These are phyloP conservation scores for Kandelia obovata DNA, from an alignment of 345 rosid species.

Conservation along the genomic window DNA sequence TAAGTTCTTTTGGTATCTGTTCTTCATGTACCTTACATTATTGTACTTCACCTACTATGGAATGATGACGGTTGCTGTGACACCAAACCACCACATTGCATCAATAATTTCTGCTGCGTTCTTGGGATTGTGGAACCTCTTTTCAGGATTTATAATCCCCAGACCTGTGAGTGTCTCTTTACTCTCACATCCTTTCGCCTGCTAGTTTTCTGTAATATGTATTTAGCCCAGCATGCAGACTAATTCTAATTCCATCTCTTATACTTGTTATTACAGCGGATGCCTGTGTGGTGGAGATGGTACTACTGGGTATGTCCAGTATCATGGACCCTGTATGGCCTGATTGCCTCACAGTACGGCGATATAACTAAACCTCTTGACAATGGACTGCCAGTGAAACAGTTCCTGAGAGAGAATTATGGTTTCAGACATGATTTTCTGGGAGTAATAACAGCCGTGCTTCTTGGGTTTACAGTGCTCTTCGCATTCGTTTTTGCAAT, in stretches of 20 bases:
- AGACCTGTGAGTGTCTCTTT: conserved; percentile 39
- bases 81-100: conserved; percentile 60
- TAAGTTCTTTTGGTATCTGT: conserved; percentile 62
- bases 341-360: conserved; percentile 16
- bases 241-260: neutral
- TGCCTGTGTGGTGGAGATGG: conserved; percentile 31
- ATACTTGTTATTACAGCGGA: neutral
- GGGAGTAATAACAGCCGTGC: conserved; percentile 10
- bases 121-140: conserved; percentile 50
- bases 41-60: conserved; percentile 66
- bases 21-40: conserved; percentile 52
- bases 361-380: neutral
- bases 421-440: conserved; percentile 23
- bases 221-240: too few relatives aligned
- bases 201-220: too few relatives aligned
- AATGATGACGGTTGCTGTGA: conserved; percentile 63
- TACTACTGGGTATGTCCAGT: conserved; percentile 21
- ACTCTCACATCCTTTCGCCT: neutral
- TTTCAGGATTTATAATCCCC: conserved; percentile 61
- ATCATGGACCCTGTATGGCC: conserved; percentile 25
- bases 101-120: conserved; percentile 47
- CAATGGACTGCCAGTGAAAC: neutral
- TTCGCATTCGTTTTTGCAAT: conserved; percentile 19
- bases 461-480: conserved; percentile 5
- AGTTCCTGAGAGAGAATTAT: neutral